Percentiles rank a stretch among this genome's conserved stretches.
Evolutionary conservation across 2,329 filamentous ascomycete species (phyloP).

Genomic region (Erysiphe neolycopersici): DNA sequence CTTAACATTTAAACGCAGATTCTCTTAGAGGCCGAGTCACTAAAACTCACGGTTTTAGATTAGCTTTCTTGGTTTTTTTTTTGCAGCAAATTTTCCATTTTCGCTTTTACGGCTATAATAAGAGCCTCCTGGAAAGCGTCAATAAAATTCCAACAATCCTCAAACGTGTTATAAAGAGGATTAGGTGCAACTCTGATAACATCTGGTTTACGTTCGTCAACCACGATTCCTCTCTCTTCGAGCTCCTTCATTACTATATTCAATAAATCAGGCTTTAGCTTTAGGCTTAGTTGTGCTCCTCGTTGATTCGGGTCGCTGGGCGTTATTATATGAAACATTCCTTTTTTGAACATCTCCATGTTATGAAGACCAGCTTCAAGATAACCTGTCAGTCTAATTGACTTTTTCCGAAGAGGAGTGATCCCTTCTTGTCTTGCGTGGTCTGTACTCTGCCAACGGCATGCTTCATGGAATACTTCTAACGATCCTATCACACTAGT

Average conservation of each 20-base stretch:
- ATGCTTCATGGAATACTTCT: slow-evolving; percentile 27
- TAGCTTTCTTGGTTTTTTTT: too few relatives aligned
- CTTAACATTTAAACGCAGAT: too few relatives aligned
- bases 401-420: slow-evolving; percentile 33
- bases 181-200: slow-evolving; percentile 50
- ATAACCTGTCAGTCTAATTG: slow-evolving; percentile 37
- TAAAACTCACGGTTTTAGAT: too few relatives aligned
- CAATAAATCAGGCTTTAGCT: slow-evolving; percentile 31
- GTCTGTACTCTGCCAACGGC: not conserved
- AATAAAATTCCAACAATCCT: slow-evolving; percentile 35
- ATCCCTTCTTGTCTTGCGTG: slow-evolving; percentile 31
- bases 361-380: slow-evolving; percentile 31
- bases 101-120: slow-evolving; percentile 7
- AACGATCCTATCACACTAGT: slow-evolving; percentile 41
- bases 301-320: slow-evolving; percentile 33
- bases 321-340: slow-evolving; percentile 32
- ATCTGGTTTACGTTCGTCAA: slow-evolving; percentile 51
- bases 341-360: slow-evolving; percentile 11
- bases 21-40: too few relatives aligned
- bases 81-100: too few relatives aligned
- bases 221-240: slow-evolving; percentile 33
- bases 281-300: slow-evolving; percentile 46
- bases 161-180: slow-evolving; percentile 47
- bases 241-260: slow-evolving; percentile 33
- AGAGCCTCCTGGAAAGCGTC: slow-evolving; percentile 16